Evolutionary conservation across 1,284 basidiomycete genomes (phyloP).

Genomic region (Phaffia rhodozyma): DNA sequence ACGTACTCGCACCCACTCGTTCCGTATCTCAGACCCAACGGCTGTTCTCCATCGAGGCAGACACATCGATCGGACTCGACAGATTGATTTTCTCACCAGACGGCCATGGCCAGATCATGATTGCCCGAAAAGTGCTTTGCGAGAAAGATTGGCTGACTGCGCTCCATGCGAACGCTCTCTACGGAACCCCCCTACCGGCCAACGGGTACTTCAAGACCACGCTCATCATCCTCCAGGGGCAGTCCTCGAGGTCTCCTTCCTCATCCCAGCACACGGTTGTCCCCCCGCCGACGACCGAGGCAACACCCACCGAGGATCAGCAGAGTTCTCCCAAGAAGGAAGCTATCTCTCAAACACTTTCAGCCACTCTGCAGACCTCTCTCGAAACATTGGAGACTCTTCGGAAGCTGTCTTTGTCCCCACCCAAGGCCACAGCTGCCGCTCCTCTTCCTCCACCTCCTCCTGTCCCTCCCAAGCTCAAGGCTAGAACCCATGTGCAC

Average conservation of each 20-base stretch:
- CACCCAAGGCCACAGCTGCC: neutral
- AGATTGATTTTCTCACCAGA: conserved; percentile 8
- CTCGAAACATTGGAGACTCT: neutral
- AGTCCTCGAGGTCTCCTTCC: neutral
- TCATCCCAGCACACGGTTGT: conserved; percentile 20
- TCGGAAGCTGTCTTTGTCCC: neutral
- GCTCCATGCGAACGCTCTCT: neutral
- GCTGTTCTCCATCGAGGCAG: neutral
- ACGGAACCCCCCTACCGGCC: neutral
- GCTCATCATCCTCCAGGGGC: neutral
- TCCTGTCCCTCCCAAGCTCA: neutral
- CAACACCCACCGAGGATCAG: no score
- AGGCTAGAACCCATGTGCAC: neutral
- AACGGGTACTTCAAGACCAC: neutral
- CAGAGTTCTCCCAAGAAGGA: neutral
- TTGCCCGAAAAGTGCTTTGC: neutral
- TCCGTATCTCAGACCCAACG: neutral
- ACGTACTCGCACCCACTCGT: neutral
- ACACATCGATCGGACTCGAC: neutral
- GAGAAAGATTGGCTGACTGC: neutral
- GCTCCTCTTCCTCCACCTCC: neutral
- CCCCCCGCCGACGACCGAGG: no score
- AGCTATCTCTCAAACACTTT: neutral
- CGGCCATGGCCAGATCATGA: conserved; percentile 1
- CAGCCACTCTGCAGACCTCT: neutral